Evolutionary conservation across 306 rosid genomes (phyloP).

Genomic region (Castanea sativa): DNA sequence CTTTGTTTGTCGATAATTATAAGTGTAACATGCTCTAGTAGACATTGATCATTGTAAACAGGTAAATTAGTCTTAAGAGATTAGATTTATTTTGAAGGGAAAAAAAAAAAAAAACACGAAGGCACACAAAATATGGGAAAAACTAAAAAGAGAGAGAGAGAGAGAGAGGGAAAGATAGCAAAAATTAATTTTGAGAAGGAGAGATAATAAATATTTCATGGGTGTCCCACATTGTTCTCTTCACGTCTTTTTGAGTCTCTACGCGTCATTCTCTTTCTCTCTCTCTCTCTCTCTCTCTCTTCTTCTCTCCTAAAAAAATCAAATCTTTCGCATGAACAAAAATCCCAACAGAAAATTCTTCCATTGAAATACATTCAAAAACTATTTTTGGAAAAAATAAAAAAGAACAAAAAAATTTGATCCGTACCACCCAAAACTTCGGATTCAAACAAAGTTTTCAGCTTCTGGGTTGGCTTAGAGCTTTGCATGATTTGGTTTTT

Average conservation of each 20-base stretch:
- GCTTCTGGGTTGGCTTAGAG: conserved; percentile 14
- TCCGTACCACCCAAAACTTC: background rate
- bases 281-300: conserved; percentile 47
- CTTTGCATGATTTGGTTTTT: conserved; percentile 29
- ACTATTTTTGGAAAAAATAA: background rate
- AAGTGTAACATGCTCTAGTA: too few relatives aligned
- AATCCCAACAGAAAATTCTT: conserved; percentile 17
- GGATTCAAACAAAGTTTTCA: conserved; percentile 14
- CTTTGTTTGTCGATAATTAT: too few relatives aligned
- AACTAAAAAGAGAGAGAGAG: background rate
- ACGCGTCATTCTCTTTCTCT: conserved; percentile 36
- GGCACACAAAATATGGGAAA: background rate
- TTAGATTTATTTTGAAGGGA: too few relatives aligned
- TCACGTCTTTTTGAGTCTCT: conserved; percentile 36
- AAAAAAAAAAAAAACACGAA: background rate
- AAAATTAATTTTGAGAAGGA: background rate
- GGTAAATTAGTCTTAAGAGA: too few relatives aligned
- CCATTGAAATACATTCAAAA: conserved; percentile 1
- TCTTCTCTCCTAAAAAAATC: conserved; percentile 1
- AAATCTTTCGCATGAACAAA: conserved; percentile 30
- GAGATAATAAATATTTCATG: background rate
- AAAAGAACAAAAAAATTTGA: background rate
- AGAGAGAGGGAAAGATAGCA: background rate
- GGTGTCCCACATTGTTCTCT: conserved; percentile 52
- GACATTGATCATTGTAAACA: too few relatives aligned